Percentiles rank a stretch among this genome's conserved stretches.
Conservation (phyloP, 768 basidiomycete species). For the Tylopilus subfusipes region DNA sequence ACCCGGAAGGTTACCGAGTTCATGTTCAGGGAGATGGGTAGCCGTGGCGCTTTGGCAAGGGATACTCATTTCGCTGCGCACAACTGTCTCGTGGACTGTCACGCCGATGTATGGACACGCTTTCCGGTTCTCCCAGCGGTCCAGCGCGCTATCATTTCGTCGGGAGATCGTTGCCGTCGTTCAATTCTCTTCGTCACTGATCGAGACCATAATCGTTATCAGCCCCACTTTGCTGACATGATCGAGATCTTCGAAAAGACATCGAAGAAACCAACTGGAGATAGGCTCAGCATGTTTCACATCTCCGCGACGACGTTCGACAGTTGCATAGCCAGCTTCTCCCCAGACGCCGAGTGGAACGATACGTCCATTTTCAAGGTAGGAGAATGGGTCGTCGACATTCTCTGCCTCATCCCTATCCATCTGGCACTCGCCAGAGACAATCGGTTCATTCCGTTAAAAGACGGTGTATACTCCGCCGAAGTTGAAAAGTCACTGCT, state of each 20-base stretch:
- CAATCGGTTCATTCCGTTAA: slow-evolving; percentile 58
- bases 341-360: slow-evolving; percentile 16
- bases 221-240: slow-evolving; percentile 42
- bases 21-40: slow-evolving; percentile 46
- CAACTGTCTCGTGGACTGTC: slow-evolving; percentile 52
- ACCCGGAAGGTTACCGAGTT: slow-evolving; percentile 56
- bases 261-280: slow-evolving; percentile 50
- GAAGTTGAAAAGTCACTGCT: slow-evolving; percentile 52
- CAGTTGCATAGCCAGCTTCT: slow-evolving; percentile 16
- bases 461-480: slow-evolving; percentile 49
- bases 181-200: slow-evolving; percentile 44
- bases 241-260: slow-evolving; percentile 45
- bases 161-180: slow-evolving; percentile 29
- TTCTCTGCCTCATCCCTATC: slow-evolving; percentile 61
- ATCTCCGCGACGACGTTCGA: slow-evolving; percentile 31
- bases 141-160: slow-evolving; percentile 40
- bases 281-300: slow-evolving; percentile 36
- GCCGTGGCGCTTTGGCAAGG: slow-evolving; percentile 17
- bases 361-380: slow-evolving; percentile 37
- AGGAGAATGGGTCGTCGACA: slow-evolving; percentile 61
- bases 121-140: slow-evolving; percentile 56
- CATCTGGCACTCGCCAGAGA: slow-evolving; percentile 58
- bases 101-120: slow-evolving; percentile 55
- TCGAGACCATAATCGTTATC: slow-evolving; percentile 33
- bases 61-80: slow-evolving; percentile 30